Evolutionary conservation across 768 basidiomycete genomes (phyloP).

Genomic region (Hydnomerulius pinastri): DNA sequence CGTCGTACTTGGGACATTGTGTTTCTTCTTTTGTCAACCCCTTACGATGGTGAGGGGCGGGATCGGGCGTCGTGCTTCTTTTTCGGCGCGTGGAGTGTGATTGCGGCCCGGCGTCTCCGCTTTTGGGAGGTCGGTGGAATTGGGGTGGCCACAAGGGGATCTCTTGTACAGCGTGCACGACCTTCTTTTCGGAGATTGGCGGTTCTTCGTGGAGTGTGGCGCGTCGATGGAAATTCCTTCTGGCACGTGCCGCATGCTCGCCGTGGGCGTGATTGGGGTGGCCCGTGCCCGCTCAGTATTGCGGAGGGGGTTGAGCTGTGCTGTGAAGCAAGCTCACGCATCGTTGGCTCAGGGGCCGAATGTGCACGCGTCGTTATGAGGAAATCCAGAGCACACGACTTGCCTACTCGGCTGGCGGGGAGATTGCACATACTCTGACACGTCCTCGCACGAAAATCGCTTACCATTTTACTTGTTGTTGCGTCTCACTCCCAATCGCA

Average conservation of each 20-base stretch:
- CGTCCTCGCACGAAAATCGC: too few species aligned
- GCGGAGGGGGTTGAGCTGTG: too few species aligned
- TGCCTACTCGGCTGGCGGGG: too few species aligned
- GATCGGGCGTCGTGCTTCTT: slow-evolving; percentile 19
- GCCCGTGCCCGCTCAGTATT: too few species aligned
- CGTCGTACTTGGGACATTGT: background rate
- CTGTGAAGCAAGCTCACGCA: too few species aligned
- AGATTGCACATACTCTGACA: too few species aligned
- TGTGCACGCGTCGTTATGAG: too few species aligned
- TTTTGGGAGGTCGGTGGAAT: background rate
- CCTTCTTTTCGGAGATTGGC: background rate
- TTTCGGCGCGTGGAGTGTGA: slow-evolving; percentile 8
- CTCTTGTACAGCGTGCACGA: background rate
- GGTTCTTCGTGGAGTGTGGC: background rate
- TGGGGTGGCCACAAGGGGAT: slow-evolving; percentile 13
- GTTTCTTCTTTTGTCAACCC: slow-evolving; percentile 6
- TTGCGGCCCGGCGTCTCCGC: slow-evolving; percentile 8
- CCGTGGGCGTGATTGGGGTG: too few species aligned
- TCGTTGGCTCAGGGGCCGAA: too few species aligned
- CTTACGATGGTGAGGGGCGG: slow-evolving; percentile 14
- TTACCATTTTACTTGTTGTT: too few species aligned
- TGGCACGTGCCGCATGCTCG: background rate
- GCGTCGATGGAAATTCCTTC: background rate
- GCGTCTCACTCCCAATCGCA: too few species aligned
- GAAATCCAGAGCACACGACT: too few species aligned